A percentile compares a stretch with the other conserved stretches of the same genome.
phyloP scores from a whole-genome alignment of 495 filamentous ascomycete genomes.

The Tuber magnatum region DNA sequence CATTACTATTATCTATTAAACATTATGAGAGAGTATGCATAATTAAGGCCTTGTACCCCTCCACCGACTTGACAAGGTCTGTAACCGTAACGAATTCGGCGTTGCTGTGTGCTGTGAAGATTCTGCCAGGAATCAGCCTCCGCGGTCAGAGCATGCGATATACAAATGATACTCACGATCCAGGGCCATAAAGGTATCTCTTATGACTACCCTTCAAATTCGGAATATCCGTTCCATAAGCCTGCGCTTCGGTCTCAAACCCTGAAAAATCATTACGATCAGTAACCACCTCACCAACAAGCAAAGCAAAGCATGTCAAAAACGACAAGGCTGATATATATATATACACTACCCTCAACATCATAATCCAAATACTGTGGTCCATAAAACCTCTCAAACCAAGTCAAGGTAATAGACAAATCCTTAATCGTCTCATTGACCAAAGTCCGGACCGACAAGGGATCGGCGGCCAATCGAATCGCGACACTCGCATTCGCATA shows the following conservation, averaged over 20 bases:
- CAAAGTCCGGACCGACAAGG: conserved; percentile 48
- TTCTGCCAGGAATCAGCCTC: conserved; percentile 40
- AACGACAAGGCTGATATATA: neutral
- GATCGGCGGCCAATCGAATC: conserved; percentile 62
- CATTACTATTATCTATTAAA: neutral
- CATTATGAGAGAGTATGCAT: conserved; percentile 48
- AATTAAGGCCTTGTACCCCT: conserved; percentile 63
- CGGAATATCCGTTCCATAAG: conserved; percentile 89
- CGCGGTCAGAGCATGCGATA: neutral
- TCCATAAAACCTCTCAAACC: conserved; percentile 52
- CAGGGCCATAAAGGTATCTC: conserved; percentile 80
- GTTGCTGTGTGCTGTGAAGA: conserved; percentile 78
- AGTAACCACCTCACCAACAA: neutral
- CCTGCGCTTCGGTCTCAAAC: conserved; percentile 69
- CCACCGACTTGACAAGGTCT: conserved; percentile 60
- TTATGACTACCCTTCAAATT: conserved; percentile 63
- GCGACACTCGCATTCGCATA: conserved; percentile 58
- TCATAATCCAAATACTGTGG: conserved; percentile 70
- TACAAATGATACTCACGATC: conserved; percentile 44
- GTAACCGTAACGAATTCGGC: conserved; percentile 65
- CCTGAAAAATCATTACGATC: conserved; percentile 42
- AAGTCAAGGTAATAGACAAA: conserved; percentile 53
- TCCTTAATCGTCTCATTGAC: conserved; percentile 54
- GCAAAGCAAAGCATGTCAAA: neutral
- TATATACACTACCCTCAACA: conserved; percentile 52